Percentiles rank a stretch among this genome's conserved stretches.
Conservation (phyloP, 306 rosid genomes). For the Albizia julibrissin region DNA sequence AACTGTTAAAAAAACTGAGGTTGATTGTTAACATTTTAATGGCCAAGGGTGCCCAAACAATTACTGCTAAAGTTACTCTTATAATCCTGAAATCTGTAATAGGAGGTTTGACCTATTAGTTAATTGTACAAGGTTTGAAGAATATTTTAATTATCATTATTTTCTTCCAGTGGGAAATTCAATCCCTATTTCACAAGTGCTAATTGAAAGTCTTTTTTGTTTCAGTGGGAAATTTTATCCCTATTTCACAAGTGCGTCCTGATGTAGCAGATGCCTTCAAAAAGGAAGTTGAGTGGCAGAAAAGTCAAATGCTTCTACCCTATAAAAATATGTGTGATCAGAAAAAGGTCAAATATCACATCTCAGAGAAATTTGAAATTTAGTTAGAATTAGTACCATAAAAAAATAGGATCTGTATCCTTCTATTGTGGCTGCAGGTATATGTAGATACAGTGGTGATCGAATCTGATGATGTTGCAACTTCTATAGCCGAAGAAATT, state of each 20-base stretch:
- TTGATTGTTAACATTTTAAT: no score
- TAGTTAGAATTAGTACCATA: constrained; percentile 25
- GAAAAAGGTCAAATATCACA: constrained; percentile 61
- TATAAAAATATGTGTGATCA: constrained; percentile 69
- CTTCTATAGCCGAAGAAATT: constrained; percentile 73
- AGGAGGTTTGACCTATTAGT: background rate
- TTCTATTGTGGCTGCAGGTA: constrained; percentile 54
- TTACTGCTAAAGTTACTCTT: background rate
- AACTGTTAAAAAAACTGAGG: no score
- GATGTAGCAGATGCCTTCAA: constrained; percentile 72
- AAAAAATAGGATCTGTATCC: constrained; percentile 28
- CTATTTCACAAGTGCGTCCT: constrained; percentile 70
- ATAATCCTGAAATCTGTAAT: constrained; percentile 1
- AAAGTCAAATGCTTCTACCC: constrained; percentile 71
- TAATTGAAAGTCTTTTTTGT: constrained; percentile 30
- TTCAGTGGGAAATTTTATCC: constrained; percentile 83
- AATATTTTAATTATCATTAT: background rate
- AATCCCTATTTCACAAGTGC: background rate
- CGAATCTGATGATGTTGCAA: constrained; percentile 81
- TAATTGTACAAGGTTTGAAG: background rate
- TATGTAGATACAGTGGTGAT: constrained; percentile 63
- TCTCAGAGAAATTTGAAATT: constrained; percentile 29
- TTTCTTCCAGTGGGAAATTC: background rate
- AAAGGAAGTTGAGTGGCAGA: constrained; percentile 71
- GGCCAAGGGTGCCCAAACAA: background rate